phyloP scores from a whole-genome alignment of 805 yeast genomes.

The Candida dajiaensis region DNA sequence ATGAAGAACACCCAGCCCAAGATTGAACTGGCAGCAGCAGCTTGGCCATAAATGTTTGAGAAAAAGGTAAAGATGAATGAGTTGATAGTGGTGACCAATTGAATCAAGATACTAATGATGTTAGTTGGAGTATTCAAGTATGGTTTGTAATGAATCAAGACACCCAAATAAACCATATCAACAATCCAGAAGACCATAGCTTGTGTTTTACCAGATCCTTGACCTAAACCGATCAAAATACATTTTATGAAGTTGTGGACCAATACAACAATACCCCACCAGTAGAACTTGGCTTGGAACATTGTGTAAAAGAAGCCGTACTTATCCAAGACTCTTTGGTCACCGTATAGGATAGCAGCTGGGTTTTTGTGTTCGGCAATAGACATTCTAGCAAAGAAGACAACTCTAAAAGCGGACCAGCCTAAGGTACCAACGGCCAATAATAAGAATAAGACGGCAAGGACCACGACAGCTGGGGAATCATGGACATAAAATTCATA shows the following conservation, averaged over 20 bases:
- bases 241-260: constrained; percentile 60
- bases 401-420: constrained; percentile 63
- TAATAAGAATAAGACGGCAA: constrained; percentile 67
- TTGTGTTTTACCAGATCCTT: constrained; percentile 76
- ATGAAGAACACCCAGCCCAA: constrained; percentile 92
- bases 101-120: constrained; percentile 63
- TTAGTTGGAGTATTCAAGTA: constrained; percentile 82
- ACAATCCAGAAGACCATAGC: constrained; percentile 69
- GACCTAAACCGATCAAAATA: constrained; percentile 72
- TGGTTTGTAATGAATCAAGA: constrained; percentile 62
- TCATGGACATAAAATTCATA: constrained; percentile 84
- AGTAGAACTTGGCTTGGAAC: constrained; percentile 75
- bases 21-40: constrained; percentile 69
- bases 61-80: constrained; percentile 84
- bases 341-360: constrained; percentile 83
- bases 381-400: constrained; percentile 57
- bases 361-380: constrained; percentile 62
- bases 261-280: constrained; percentile 71
- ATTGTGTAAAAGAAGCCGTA: constrained; percentile 88
- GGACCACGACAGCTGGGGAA: constrained; percentile 82
- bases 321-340: constrained; percentile 61
- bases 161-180: constrained; percentile 64
- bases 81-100: constrained; percentile 67
- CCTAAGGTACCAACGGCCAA: constrained; percentile 53
- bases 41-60: constrained; percentile 78